phyloP scores from a whole-genome alignment of 129 eudicot species.

The Artemisia annua region DNA sequence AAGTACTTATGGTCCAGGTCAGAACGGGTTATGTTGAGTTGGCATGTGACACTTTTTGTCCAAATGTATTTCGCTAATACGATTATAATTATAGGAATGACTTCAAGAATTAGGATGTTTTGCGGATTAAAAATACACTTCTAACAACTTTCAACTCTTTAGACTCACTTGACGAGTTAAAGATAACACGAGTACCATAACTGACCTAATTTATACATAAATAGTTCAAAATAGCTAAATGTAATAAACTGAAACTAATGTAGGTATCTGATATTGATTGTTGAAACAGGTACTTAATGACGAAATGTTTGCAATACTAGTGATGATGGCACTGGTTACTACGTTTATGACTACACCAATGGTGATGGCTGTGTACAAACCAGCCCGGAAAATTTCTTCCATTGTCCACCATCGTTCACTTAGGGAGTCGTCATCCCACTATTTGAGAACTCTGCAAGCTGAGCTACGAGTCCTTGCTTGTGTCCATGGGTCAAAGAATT shows the following conservation, averaged over 20 bases:
- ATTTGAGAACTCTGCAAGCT: conserved; percentile 23
- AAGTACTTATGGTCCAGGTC: background rate
- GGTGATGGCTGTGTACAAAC: conserved; percentile 65
- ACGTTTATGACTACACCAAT: conserved; percentile 77
- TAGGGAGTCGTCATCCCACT: conserved; percentile 27
- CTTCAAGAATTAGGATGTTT: background rate
- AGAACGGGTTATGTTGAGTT: background rate
- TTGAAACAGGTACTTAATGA: conserved; percentile 62
- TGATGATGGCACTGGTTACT: conserved; percentile 72
- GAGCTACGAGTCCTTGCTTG: conserved; percentile 65
- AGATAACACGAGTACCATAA: background rate
- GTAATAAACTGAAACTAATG: background rate
- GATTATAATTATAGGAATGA: too few species aligned
- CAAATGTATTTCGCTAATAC: background rate
- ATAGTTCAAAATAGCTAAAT: background rate
- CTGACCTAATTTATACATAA: too few species aligned
- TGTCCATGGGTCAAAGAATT: conserved; percentile 46
- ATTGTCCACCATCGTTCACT: conserved; percentile 30
- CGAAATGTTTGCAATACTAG: conserved; percentile 72
- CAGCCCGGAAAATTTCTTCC: conserved; percentile 27
- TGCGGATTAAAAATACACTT: background rate
- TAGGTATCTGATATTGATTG: background rate
- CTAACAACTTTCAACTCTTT: background rate
- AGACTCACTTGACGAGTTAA: background rate
- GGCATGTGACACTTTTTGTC: background rate